Evolutionary conservation across 2,329 filamentous ascomycete genomes (phyloP), one percentile per base, ranked within the genome.

Genomic region (Aspergillus transmontanensis): DNA sequence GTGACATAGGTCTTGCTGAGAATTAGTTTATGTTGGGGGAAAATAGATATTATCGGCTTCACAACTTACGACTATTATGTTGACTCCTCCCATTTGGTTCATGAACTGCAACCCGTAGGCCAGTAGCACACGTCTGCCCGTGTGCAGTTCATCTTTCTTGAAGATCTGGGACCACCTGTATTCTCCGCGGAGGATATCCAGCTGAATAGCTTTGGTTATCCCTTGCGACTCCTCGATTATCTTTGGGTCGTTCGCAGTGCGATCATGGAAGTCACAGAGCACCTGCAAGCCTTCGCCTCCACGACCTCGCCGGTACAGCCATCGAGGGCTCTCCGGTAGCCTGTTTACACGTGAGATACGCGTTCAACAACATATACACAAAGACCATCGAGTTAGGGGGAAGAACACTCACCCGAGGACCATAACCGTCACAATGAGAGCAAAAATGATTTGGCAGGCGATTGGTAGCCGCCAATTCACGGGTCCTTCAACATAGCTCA

Each of bases 81-180:
- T 84, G 62, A 84, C 82, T 0, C 83, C 82, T 5, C 78, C 76
- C 56, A 82, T 75, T 62, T 86, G 84, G 57, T 86, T 82, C 78
- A 83, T 83, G 58, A 82, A 79, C 59, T 82, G 80, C 58, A 80
- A 78, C n/a, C 79, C 77, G 67, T 77, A 83, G 0, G 82, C 82
- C 4, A 86, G 75, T 2, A 84, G 66, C 19, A 85, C 79, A 2
- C 82, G 74, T 34, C 78, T 68, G 0, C 82, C 73, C 4, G 78
- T 84, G 68, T 79, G 75, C 12, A 81, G 71, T 51, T 76, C 76
- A 64, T 81, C 83, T 10, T 74, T 74, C 68, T 78, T 79, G 62
- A 85, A 75, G 1, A 84, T 70, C 48, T 80, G 67, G 14, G 75
- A 69, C 76, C 76, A 80, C 60, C 76, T 65, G 72, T 81, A 72